Conservation (phyloP, 2,329 filamentous ascomycete species). For the Tolypocladium album region DNA sequence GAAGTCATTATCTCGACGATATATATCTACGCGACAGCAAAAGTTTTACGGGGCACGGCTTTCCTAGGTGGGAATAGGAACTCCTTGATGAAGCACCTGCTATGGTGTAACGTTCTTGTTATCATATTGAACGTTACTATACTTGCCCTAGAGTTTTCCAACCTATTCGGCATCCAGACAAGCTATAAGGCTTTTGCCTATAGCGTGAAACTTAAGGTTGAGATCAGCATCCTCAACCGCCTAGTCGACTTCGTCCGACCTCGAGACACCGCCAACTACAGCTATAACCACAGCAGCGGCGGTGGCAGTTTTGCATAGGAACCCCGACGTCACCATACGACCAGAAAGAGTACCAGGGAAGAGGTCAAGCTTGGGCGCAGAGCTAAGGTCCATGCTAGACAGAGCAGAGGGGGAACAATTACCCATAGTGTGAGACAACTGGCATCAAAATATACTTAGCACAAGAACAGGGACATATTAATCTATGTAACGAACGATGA, state of each 20-base stretch:
- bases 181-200: constrained; percentile 16
- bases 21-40: background rate
- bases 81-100: background rate
- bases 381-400: background rate
- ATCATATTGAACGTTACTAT: background rate
- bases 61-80: background rate
- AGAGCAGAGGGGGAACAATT: background rate
- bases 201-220: constrained; percentile 25
- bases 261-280: background rate
- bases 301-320: background rate
- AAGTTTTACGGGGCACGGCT: background rate
- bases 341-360: background rate
- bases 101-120: background rate
- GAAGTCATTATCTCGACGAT: background rate
- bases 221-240: constrained; percentile 24
- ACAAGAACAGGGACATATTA: no score
- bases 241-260: constrained; percentile 14
- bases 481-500: no score
- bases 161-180: constrained; percentile 16
- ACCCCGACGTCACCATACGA: background rate
- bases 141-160: constrained; percentile 20
- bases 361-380: background rate
- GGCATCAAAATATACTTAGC: no score
- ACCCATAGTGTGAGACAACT: no score
- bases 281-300: background rate